Evolutionary conservation across 768 basidiomycete genomes (phyloP).

Genomic region (Guyanaporus albipodus): DNA sequence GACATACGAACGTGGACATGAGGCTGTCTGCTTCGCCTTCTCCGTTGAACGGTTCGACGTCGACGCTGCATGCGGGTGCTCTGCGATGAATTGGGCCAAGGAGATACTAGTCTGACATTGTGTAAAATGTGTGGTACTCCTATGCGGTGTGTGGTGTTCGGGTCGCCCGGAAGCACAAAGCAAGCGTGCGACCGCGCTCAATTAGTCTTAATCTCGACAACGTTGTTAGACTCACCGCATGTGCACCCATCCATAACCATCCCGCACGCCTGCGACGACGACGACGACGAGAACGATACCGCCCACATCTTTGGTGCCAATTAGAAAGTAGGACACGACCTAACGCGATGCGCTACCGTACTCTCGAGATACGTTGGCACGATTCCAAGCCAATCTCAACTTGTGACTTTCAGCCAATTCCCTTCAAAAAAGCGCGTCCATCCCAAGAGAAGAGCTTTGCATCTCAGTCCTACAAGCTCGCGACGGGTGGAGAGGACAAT

Average conservation of each 20-base stretch:
- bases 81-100: conserved; percentile 17
- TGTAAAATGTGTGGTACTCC: conserved; percentile 3
- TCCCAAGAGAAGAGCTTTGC: conserved; percentile 52
- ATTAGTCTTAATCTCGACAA: conserved; percentile 12
- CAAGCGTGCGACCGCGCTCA: conserved; percentile 21
- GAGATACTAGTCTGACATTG: too few relatives aligned
- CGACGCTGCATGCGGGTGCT: conserved; percentile 25
- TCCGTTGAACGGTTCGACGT: conserved; percentile 22
- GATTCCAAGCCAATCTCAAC: conserved; percentile 94
- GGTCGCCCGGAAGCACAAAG: conserved; percentile 11
- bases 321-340: conserved; percentile 1
- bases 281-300: conserved; percentile 10
- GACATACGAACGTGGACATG: conserved; percentile 12
- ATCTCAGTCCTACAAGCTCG: conserved; percentile 80
- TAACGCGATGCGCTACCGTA: conserved; percentile 72
- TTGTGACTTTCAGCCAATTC: conserved; percentile 88
- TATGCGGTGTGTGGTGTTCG: conserved; percentile 6
- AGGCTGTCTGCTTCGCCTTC: conserved; percentile 19
- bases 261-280: background rate
- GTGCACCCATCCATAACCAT: conserved; percentile 8
- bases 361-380: conserved; percentile 95
- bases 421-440: conserved; percentile 79
- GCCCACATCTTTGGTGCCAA: background rate
- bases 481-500: conserved; percentile 95
- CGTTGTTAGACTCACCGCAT: background rate